phyloP scores from a whole-genome alignment of 106 monocot genomes.

The Dendrobium chrysotoxum region DNA sequence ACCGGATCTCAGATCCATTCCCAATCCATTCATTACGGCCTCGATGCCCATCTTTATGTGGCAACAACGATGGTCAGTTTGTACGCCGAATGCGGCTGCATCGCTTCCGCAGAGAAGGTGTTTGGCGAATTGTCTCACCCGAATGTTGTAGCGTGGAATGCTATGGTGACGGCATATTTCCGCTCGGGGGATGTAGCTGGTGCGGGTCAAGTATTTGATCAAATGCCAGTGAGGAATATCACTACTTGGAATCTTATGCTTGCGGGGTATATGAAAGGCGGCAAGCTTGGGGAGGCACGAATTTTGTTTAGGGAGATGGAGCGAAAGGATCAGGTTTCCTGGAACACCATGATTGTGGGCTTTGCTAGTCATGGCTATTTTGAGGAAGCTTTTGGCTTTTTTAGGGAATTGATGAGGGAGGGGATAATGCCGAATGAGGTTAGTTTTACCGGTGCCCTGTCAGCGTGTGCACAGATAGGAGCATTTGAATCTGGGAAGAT shows the following conservation, averaged over 20 bases:
- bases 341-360: slow-evolving; percentile 69
- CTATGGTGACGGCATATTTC: slow-evolving; percentile 37
- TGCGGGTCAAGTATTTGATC: slow-evolving; percentile 30
- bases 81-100: slow-evolving; percentile 41
- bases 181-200: slow-evolving; percentile 20
- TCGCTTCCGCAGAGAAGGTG: slow-evolving; percentile 19
- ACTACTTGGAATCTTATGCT: slow-evolving; percentile 73
- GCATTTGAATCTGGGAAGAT: slow-evolving; percentile 45
- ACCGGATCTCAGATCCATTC: slow-evolving; percentile 45
- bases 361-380: slow-evolving; percentile 35
- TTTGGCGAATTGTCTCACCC: slow-evolving; percentile 46
- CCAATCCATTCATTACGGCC: slow-evolving; percentile 28
- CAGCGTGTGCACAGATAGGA: slow-evolving; percentile 46
- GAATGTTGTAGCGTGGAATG: slow-evolving; percentile 66
- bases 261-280: slow-evolving; percentile 40
- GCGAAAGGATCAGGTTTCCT: slow-evolving; percentile 37
- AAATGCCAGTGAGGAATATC: slow-evolving; percentile 38
- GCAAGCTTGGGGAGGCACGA: slow-evolving; percentile 29
- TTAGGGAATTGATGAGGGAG: slow-evolving; percentile 33
- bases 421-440: slow-evolving; percentile 40
- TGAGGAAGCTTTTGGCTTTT: slow-evolving; percentile 30
- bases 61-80: slow-evolving; percentile 50
- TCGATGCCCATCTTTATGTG: slow-evolving; percentile 47
- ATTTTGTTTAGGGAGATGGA: slow-evolving; percentile 38
- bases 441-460: slow-evolving; percentile 42